Evolutionary conservation across 495 filamentous ascomycete genomes (phyloP).

Genomic region (Astrothelium subdiscretum): DNA sequence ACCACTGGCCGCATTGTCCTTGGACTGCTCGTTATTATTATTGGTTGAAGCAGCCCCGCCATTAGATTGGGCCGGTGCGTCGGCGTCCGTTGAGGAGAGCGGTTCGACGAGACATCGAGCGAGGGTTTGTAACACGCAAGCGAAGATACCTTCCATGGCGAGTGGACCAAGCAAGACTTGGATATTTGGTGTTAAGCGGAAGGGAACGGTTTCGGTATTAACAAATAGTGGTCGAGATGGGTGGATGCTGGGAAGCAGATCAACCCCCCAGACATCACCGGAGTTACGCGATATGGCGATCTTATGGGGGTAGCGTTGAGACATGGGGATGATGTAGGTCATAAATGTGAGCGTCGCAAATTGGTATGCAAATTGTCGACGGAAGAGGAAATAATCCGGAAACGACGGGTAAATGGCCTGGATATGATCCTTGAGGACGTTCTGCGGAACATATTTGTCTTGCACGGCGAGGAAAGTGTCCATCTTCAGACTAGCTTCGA

Average conservation of each 20-base stretch:
- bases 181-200: slow-evolving; percentile 93
- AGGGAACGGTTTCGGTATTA: slow-evolving; percentile 87
- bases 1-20: slow-evolving; percentile 5
- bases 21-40: background rate
- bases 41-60: background rate
- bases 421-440: slow-evolving; percentile 78
- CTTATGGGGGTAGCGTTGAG: slow-evolving; percentile 87
- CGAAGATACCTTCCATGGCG: slow-evolving; percentile 89
- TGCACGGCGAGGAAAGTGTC: slow-evolving; percentile 89
- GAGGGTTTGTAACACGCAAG: slow-evolving; percentile 85
- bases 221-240: slow-evolving; percentile 74
- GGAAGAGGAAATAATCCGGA: slow-evolving; percentile 95
- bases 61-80: background rate
- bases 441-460: slow-evolving; percentile 75
- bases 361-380: slow-evolving; percentile 90
- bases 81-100: slow-evolving; percentile 4
- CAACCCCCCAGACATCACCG: slow-evolving; percentile 92
- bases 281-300: slow-evolving; percentile 78
- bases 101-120: slow-evolving; percentile 87
- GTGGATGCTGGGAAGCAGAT: slow-evolving; percentile 77
- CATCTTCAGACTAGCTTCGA: slow-evolving; percentile 56
- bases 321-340: slow-evolving; percentile 96
- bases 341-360: slow-evolving; percentile 95
- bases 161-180: slow-evolving; percentile 92
- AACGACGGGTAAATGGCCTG: slow-evolving; percentile 77